A percentile compares a stretch with the other conserved stretches of the same genome.
Conservation (phyloP, 78 protist genomes). For the Bigelowiella natans region DNA sequence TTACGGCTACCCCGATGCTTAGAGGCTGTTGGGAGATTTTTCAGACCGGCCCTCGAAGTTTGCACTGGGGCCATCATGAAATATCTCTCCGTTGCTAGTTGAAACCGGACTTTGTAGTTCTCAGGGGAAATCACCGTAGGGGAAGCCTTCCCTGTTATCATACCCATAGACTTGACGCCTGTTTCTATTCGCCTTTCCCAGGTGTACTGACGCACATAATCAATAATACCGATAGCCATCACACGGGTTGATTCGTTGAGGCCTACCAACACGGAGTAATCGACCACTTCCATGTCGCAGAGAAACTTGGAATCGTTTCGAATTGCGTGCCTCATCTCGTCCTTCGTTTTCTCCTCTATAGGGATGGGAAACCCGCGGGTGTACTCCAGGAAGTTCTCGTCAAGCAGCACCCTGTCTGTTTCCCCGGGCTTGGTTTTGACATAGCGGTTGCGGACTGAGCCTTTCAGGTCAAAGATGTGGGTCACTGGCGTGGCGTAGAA, state of each 20-base stretch:
- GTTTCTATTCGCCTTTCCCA: background rate
- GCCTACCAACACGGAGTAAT: background rate
- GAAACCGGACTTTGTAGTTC: background rate
- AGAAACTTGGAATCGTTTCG: background rate
- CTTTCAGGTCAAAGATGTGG: background rate
- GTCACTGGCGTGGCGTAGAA: background rate
- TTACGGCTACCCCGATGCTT: too few relatives aligned
- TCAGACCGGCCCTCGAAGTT: background rate
- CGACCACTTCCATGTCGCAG: background rate
- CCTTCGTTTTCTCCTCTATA: background rate
- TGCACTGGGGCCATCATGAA: background rate
- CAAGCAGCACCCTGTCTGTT: background rate
- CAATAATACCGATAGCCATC: background rate
- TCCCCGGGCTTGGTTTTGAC: background rate
- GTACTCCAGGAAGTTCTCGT: background rate
- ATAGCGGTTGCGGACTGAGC: background rate
- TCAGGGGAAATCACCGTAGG: background rate
- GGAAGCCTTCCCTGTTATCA: background rate
- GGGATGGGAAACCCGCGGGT: background rate
- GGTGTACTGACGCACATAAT: background rate
- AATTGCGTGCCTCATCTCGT: background rate
- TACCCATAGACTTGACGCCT: background rate
- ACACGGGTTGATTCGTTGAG: background rate
- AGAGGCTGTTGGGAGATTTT: background rate
- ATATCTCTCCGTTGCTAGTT: background rate